A percentile compares a stretch with the other conserved stretches of the same genome.
These are phyloP conservation scores for Talaromyces thailandensis DNA, from an alignment of 495 filamentous ascomycete species.

Conservation along the genomic window DNA sequence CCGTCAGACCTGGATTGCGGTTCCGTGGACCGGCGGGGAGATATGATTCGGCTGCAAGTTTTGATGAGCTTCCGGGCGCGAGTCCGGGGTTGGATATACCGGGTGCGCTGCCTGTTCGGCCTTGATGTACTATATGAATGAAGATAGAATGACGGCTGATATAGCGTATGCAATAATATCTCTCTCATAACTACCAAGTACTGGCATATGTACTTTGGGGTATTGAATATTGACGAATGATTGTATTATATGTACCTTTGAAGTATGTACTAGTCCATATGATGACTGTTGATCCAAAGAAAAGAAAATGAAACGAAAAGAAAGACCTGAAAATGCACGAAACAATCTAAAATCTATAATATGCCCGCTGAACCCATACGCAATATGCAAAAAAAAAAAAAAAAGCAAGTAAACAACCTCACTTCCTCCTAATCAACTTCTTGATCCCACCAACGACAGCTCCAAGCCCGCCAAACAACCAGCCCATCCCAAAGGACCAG, in stretches of 20 bases:
- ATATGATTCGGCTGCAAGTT: background rate
- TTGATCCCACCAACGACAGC: background rate
- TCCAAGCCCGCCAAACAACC: slow-evolving; percentile 42
- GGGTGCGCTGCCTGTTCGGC: background rate
- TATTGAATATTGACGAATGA: background rate
- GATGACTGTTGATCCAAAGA: background rate
- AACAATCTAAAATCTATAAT: background rate
- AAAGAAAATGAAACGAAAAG: background rate
- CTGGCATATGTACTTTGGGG: too few species aligned
- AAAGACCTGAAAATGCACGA: background rate
- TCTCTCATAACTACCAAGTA: too few species aligned
- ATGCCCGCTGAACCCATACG: background rate
- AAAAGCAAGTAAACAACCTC: background rate
- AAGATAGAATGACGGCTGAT: background rate
- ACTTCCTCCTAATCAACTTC: background rate
- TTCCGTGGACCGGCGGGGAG: background rate
- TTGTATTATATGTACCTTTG: background rate
- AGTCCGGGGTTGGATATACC: background rate
- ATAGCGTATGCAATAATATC: background rate
- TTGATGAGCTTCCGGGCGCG: background rate
- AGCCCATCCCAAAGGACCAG: slow-evolving; percentile 64
- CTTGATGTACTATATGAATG: background rate
- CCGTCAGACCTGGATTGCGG: background rate
- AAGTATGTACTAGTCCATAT: background rate
- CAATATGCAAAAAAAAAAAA: background rate